A percentile compares a stretch with the other conserved stretches of the same genome.
Evolutionary conservation across 306 rosid genomes (phyloP).

Genomic region (Canavalia ensiformis): DNA sequence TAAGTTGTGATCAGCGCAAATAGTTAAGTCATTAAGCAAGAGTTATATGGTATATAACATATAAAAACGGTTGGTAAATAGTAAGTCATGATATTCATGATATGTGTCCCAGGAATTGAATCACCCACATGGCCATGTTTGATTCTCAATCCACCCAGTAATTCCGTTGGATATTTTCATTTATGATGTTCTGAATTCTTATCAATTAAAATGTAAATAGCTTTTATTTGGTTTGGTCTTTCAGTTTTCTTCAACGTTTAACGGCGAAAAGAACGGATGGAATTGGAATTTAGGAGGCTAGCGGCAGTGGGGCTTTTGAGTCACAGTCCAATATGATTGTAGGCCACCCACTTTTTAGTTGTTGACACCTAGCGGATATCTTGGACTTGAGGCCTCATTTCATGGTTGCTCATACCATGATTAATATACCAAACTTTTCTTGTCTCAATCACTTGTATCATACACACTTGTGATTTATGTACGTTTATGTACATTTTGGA

Average conservation of each 20-base stretch:
- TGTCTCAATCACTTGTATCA: neutral
- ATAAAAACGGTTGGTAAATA: conserved; percentile 13
- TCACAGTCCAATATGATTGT: neutral
- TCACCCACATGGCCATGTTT: conserved; percentile 54
- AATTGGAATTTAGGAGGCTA: conserved; percentile 42
- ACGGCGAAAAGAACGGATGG: conserved; percentile 56
- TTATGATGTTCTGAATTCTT: conserved; percentile 19
- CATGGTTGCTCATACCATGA: no score
- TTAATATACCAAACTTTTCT: neutral
- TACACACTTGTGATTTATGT: neutral
- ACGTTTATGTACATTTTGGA: neutral
- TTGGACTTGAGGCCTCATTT: neutral
- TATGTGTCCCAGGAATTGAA: neutral
- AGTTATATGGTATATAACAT: neutral
- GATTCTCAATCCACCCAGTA: conserved; percentile 6
- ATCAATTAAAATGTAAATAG: neutral
- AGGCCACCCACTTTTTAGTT: neutral
- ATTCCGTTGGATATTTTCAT: neutral
- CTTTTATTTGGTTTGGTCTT: neutral
- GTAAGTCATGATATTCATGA: neutral
- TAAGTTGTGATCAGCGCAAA: conserved; percentile 4
- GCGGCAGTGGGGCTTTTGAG: conserved; percentile 40
- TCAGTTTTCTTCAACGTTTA: conserved; percentile 48
- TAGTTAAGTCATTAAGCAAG: conserved; percentile 42
- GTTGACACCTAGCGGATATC: neutral